Conservation (phyloP, 2,329 filamentous ascomycete genomes). For the Geosmithia flava region DNA sequence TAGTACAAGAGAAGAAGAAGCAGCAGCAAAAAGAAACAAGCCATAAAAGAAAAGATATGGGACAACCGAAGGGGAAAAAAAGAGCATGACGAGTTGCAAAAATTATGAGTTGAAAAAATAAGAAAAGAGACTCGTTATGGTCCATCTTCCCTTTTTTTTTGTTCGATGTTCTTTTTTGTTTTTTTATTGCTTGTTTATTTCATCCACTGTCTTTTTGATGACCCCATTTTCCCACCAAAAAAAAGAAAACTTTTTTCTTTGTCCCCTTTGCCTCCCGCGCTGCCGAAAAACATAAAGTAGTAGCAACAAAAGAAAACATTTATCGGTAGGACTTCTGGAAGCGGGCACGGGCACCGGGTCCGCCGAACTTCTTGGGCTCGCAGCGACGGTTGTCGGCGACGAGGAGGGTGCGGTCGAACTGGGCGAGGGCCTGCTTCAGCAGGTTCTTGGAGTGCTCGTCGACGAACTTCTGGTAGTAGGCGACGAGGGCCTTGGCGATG, state of each 20-base stretch:
- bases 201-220: neutral
- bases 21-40: too few species aligned
- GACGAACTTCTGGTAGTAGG: constrained; percentile 99
- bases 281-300: neutral
- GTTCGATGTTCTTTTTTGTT: neutral
- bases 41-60: neutral
- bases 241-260: neutral
- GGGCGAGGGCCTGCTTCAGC: constrained; percentile 91
- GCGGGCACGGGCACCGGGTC: constrained; percentile 86
- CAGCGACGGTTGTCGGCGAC: constrained; percentile 98
- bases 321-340: constrained; percentile 99
- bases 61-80: neutral
- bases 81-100: neutral
- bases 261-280: neutral
- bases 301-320: constrained; percentile 19
- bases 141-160: neutral
- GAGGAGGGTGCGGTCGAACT: constrained; percentile 94
- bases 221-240: neutral
- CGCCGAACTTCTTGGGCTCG: constrained; percentile 97
- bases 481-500: constrained; percentile 66
- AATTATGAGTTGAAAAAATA: neutral
- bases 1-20: too few species aligned
- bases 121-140: neutral
- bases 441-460: constrained; percentile 99
- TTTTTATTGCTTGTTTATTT: neutral